Base-by-base conservation (phyloP, 805 yeast genomes). In the Tetrapisispora arboricola region DNA sequence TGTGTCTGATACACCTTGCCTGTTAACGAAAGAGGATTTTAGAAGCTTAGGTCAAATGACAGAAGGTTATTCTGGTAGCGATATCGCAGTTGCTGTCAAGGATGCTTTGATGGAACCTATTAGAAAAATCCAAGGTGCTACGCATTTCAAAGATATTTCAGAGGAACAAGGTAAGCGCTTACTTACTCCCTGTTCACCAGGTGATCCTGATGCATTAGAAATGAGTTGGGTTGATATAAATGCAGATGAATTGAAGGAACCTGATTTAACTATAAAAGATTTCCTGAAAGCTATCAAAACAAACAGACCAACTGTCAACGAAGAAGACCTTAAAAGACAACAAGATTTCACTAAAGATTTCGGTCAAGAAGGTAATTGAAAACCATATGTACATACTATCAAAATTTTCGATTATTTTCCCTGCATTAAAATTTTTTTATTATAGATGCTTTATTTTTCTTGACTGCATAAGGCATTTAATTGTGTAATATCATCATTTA, bases 71-170 rank as follows among this genome's bases (percentile, higher is more conserved):
- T 86, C 96, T 2, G 99, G 99, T 40, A 94, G 90, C 58, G 99
- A 92, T 72, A 75, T 92, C 32, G 90, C 96, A 0, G 96, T 92
- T 26, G 94, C 87, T 10, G 98, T 92, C 3, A 78, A 95, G 53
- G 99, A 92, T 62, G 97, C 97, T 0, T 68, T 92, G 50, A 92
- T 92, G 98, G 94, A 90, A 62, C 98, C 99, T 1, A 86, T 92
- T 44, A 75, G 98, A 53, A 87, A 86, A 58, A 86, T 92, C 47
- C 97, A 90, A 63, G 80, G 76, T 55, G 96, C 98, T 0, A 92
- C 98, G 0, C 98, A 92, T 68, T 92, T 92, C 68, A 83, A 82
- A 58, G 70, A 72, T 45, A 68, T 70, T 7, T 71, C 65, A 3
- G 68, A 65, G 21, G 66, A 63, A 24, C 54, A 63, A 11, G 60